A percentile compares a stretch with the other conserved stretches of the same genome.
Conservation (phyloP, 192 early-diverging fungal genomes). For the Mortierella hygrophila region DNA sequence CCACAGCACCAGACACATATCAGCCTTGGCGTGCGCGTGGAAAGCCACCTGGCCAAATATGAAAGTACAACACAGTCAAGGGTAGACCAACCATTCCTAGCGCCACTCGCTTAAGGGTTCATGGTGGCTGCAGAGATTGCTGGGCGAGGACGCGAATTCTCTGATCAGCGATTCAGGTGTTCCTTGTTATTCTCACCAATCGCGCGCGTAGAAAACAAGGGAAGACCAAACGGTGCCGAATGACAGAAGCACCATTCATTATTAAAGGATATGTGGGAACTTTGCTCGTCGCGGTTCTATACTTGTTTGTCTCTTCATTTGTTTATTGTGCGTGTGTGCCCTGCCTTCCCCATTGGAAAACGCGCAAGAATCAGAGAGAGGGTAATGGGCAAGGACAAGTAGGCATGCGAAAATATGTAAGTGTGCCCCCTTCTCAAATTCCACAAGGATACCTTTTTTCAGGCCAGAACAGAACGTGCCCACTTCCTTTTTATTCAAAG, state of each 20-base stretch:
- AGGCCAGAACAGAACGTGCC: conserved; percentile 38
- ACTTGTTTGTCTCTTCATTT: not conserved
- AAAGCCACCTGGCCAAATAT: not conserved
- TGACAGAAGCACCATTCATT: not conserved
- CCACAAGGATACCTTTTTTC: conserved; percentile 9
- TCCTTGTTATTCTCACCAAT: too few relatives aligned
- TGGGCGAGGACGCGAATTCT: not conserved
- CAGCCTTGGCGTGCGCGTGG: not conserved
- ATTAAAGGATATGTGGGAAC: not conserved
- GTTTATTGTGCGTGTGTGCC: not conserved
- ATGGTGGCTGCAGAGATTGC: not conserved
- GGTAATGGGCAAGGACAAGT: not conserved
- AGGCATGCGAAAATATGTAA: not conserved
- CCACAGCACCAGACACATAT: not conserved
- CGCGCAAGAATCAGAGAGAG: not conserved
- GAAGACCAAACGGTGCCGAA: too few relatives aligned
- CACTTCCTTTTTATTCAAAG: not conserved
- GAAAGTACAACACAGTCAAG: not conserved
- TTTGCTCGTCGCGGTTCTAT: not conserved
- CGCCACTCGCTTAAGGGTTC: too few relatives aligned
- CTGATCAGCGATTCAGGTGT: not conserved
- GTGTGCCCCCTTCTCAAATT: conserved; percentile 5
- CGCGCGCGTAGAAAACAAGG: too few relatives aligned
- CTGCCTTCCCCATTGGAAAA: not conserved
- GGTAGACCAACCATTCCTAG: not conserved